Conservation (phyloP, 164 flowering plant species). For the Umbilicus rupestris region DNA sequence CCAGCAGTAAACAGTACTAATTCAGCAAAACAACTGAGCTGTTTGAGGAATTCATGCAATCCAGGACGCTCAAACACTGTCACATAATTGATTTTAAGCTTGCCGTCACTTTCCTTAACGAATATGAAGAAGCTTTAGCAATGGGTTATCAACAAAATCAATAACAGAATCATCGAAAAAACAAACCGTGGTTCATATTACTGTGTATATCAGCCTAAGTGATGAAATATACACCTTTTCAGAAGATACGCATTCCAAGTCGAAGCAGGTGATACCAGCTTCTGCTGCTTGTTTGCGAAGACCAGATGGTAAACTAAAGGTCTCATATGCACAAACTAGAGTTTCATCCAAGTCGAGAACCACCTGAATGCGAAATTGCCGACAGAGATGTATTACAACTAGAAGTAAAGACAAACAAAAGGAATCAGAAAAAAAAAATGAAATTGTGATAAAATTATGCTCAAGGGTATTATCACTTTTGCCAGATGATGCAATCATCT, state of each 20-base stretch:
- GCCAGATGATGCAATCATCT: too few species aligned
- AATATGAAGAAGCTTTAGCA: too few species aligned
- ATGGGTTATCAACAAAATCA: too few species aligned
- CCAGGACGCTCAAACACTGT: conserved; percentile 99
- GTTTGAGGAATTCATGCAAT: conserved; percentile 58
- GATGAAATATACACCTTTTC: conserved; percentile 90
- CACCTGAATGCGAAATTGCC: conserved; percentile 37
- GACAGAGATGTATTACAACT: not conserved
- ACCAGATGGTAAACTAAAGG: conserved; percentile 58
- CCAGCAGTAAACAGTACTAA: conserved; percentile 95
- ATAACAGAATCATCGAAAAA: too few species aligned
- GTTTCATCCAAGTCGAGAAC: conserved; percentile 98
- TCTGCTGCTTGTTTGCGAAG: conserved; percentile 68
- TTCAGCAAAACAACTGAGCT: conserved; percentile 69
- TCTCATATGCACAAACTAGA: conserved; percentile 85
- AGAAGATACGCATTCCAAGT: conserved; percentile 73
- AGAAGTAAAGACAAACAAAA: not conserved
- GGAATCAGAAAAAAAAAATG: not conserved
- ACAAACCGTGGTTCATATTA: too few species aligned
- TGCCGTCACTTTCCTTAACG: conserved; percentile 75
- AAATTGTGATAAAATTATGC: too few species aligned
- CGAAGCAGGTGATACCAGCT: conserved; percentile 89
- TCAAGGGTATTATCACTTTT: too few species aligned
- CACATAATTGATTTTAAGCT: conserved; percentile 74
- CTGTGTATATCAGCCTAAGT: not conserved